phyloP scores from a whole-genome alignment of 2,329 filamentous ascomycete genomes.

The Arthrinium phaeospermum region DNA sequence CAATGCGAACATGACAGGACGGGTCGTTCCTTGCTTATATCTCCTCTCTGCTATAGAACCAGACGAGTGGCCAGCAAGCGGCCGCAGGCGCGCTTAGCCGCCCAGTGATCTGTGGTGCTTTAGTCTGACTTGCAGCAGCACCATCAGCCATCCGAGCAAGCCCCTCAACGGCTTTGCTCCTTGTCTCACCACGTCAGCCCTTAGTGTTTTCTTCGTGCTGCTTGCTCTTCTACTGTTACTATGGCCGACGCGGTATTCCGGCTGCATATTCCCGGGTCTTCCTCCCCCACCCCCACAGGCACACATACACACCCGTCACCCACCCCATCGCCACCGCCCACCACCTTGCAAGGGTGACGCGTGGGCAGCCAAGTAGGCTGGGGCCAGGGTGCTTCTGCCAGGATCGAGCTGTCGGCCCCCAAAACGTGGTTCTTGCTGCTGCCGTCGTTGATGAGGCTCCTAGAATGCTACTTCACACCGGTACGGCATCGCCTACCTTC shows the following conservation, averaged over 20 bases:
- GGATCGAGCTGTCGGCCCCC: not conserved
- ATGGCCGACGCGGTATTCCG: not conserved
- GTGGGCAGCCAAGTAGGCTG: not conserved
- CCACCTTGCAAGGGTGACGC: not conserved
- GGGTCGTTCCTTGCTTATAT: not conserved
- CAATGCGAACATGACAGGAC: not conserved
- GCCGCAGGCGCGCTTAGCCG: not conserved
- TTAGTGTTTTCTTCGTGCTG: not conserved
- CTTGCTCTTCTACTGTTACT: not conserved
- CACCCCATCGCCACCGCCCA: not conserved
- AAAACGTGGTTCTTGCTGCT: not conserved
- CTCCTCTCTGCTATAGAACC: not conserved
- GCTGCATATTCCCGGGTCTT: not conserved
- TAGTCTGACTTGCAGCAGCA: not conserved
- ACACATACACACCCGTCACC: not conserved
- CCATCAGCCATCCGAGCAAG: not conserved
- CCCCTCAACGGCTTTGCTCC: not conserved
- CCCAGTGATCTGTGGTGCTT: not conserved
- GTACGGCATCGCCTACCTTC: not conserved
- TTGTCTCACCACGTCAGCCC: not conserved
- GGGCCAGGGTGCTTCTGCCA: not conserved
- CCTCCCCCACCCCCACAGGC: not conserved
- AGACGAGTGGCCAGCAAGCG: not conserved
- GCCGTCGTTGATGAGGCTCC: slow-evolving; percentile 2
- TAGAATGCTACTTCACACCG: not conserved